Base-by-base conservation (phyloP, 352 stramenopile species). In the Phytophthora megakarya region DNA sequence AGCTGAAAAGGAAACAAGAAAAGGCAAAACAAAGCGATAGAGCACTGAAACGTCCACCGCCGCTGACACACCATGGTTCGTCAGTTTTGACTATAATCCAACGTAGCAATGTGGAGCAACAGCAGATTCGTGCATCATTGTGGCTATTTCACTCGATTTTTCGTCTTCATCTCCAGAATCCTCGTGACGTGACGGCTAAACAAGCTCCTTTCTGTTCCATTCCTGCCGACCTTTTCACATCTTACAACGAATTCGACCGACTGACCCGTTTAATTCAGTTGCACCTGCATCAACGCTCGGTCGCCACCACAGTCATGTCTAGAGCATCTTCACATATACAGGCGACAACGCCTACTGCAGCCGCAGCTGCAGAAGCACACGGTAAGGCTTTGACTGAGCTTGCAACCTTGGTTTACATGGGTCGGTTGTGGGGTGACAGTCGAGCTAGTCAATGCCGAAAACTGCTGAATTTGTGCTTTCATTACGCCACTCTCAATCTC, bases 131-230 rank as follows among this genome's bases (percentile, higher is more conserved):
- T 25, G 44, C 49, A 28, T 72, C 70, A 11, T 40, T 88, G 37
- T 85, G 75, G 75, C 61, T 87, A 15, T 85, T 84, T 51, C 80
- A 89, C 49, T 65, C 67, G 0, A 23, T 83, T 1, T 81, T 86
- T n/a, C 69, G 70, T 6, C 59, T 65, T 28, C 76, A 79, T 51
- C 23, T 75, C 13, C 35, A 58, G 19, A 38, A 47, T 11, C 1
- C 37, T 1, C 48, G 38, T 45, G 16, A 21, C 6, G 21, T 32
- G 18, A 23, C 22, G 23, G 18, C n/a, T 12, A 16, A 47, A 6
- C 9, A 35, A 33, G 12, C 25, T 19, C 32, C 13, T 32, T 16
- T 25, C 22, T 50, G 12, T 45, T n/a, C 40, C 21, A 13, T 72
- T 33, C 65, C 74, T 30, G 19, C 48, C 1, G 78, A 89, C 42